Base-by-base conservation (phyloP, 306 rosid species). In the Lupinus albus region DNA sequence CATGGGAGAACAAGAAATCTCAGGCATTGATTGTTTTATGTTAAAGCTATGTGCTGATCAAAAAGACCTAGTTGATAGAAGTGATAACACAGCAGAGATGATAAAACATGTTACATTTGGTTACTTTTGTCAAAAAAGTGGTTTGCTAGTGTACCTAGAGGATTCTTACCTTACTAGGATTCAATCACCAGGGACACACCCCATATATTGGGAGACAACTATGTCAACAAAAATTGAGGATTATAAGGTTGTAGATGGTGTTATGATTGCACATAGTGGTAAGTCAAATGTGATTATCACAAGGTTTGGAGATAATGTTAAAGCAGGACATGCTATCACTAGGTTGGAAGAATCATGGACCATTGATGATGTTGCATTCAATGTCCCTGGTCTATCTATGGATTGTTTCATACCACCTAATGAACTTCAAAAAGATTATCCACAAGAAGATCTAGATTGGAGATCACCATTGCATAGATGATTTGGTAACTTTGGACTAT, bases 61-160 rank as follows among this genome's bases (percentile, higher is more conserved):
- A 49, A 78, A 82, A 54, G 96, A 88, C 60, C 82, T 93, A 2
- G 76, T 52, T 0, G 96, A 86, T 9, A 86, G 98, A 0, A 88
- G 96, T 17, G 98, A 93, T 12, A 88, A 48, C 87, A 89, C 97
- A 1, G 98, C 98, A 0, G 98, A 93, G 80, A 88, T 89, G 96
- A 93, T 93, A 69, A 93, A 90, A 49, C 98, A 93, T 33, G 84
- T 82, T 3, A 67, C 86, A n/a, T 86, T 83, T 41, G 98, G 97
- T 17, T 86, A 87, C 84, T 93, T 93, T 68, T 86, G 98, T 79
- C 98, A 93, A 74, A 76, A 85, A 68, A 88, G 85, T 75, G 98
- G 98, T 1, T 83, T 93, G 1, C 68, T 93, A 0, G 94, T 86
- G 18, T 36, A 73, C 55, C 59, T 93, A 1, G 97, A 93, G 64